A percentile compares a stretch with the other conserved stretches of the same genome.
Conservation (phyloP, 1,139 yeast genomes). For the Yamadazyma membranifaciens region DNA sequence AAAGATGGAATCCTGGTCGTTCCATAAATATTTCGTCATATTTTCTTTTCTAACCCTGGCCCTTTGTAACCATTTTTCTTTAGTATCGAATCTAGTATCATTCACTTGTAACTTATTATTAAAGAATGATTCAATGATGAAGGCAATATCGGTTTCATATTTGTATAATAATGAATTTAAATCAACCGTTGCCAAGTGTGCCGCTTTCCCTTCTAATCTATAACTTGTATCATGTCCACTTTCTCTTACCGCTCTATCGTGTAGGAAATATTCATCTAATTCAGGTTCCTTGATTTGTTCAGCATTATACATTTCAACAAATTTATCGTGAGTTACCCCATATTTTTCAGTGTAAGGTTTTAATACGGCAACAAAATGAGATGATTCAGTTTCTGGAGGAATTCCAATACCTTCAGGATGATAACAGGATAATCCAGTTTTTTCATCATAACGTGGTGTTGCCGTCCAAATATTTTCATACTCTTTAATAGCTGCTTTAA, state of each 20-base stretch:
- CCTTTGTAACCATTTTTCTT: slow-evolving; percentile 57
- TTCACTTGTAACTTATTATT: slow-evolving; percentile 40
- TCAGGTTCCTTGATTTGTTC: slow-evolving; percentile 70
- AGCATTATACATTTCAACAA: slow-evolving; percentile 66
- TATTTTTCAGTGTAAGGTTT: slow-evolving; percentile 68
- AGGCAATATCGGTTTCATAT: slow-evolving; percentile 84
- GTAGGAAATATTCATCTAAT: slow-evolving; percentile 83
- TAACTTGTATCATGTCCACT: slow-evolving; percentile 96
- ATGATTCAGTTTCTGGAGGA: slow-evolving; percentile 95
- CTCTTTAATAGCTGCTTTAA: slow-evolving; percentile 82
- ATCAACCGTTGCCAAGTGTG: slow-evolving; percentile 87
- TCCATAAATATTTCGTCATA: slow-evolving; percentile 80
- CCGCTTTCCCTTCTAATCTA: slow-evolving; percentile 87
- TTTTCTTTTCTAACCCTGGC: slow-evolving; percentile 55
- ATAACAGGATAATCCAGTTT: slow-evolving; percentile 85
- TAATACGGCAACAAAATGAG: slow-evolving; percentile 78
- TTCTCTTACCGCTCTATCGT: slow-evolving; percentile 94
- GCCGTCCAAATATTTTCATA: slow-evolving; percentile 79
- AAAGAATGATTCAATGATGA: slow-evolving; percentile 57
- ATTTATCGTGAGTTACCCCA: slow-evolving; percentile 61
- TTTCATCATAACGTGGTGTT: slow-evolving; percentile 68
- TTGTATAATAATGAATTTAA: slow-evolving; percentile 83
- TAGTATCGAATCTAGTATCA: slow-evolving; percentile 40
- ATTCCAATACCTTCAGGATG: slow-evolving; percentile 89
- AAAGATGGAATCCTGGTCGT: slow-evolving; percentile 72